Percentiles rank a stretch among this genome's conserved stretches.
These are phyloP conservation scores for Cystobasidium pallidum DNA, from an alignment of 1,284 basidiomycete species.

Conservation along the genomic window DNA sequence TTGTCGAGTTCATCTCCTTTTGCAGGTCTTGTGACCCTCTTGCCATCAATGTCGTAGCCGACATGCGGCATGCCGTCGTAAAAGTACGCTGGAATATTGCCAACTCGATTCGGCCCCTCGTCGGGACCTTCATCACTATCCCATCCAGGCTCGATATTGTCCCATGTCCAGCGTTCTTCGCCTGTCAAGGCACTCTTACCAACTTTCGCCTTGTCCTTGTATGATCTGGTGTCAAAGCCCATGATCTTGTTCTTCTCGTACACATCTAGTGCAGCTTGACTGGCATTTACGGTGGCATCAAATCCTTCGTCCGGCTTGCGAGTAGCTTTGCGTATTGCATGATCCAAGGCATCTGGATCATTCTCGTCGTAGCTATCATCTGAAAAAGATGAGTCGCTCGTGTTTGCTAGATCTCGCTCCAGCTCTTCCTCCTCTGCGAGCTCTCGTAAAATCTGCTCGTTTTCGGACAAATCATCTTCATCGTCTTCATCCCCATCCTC, in stretches of 20 bases:
- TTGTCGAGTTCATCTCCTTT: conserved; percentile 96
- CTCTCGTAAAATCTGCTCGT: conserved; percentile 57
- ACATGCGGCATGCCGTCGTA: conserved; percentile 99
- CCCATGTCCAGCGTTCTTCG: conserved; percentile 78
- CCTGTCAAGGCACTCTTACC: conserved; percentile 81
- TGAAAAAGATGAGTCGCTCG: conserved; percentile 48
- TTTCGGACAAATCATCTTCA: conserved; percentile 56
- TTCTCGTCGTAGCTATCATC: conserved; percentile 44
- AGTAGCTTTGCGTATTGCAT: conserved; percentile 53
- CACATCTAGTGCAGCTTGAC: neutral
- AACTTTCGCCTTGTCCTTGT: conserved; percentile 54
- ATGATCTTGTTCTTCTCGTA: conserved; percentile 51
- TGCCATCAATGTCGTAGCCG: conserved; percentile 94
- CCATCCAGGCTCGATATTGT: conserved; percentile 61
- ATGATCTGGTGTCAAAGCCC: conserved; percentile 55
- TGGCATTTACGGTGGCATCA: conserved; percentile 20
- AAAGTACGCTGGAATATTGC: conserved; percentile 96
- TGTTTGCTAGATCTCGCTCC: conserved; percentile 52
- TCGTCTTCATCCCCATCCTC: conserved; percentile 55
- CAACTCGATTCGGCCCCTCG: conserved; percentile 75
- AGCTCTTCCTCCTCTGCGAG: conserved; percentile 57
- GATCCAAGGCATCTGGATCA: conserved; percentile 44
- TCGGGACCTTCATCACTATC: conserved; percentile 42
- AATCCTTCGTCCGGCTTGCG: conserved; percentile 57
- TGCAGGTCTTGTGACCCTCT: conserved; percentile 89